phyloP scores from a whole-genome alignment of 176 grass and related monocot species.

The Dactylis glomerata region DNA sequence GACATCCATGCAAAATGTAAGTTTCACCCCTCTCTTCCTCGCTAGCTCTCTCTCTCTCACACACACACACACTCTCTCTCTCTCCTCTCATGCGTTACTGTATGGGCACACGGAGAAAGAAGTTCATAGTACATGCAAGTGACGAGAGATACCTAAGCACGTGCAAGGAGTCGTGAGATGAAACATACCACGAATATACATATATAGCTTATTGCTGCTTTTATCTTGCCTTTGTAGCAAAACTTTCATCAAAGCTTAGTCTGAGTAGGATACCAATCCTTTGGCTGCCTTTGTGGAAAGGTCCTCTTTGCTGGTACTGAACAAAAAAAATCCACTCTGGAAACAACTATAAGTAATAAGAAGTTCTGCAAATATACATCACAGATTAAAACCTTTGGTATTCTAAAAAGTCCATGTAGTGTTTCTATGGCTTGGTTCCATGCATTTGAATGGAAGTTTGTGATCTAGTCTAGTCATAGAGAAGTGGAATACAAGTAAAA shows the following conservation, averaged over 20 bases:
- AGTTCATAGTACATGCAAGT: not conserved
- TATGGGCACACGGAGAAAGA: not conserved
- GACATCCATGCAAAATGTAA: conserved; percentile 59
- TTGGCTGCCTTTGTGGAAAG: conserved; percentile 26
- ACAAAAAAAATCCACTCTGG: not conserved
- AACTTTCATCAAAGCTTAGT: conserved; percentile 22
- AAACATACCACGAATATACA: not conserved
- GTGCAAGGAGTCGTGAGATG: not conserved
- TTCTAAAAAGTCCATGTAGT: not conserved
- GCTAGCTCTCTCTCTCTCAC: conserved; percentile 15
- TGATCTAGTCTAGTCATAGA: not conserved
- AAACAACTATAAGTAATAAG: not conserved
- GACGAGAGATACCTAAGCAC: conserved; percentile 27
- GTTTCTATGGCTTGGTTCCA: not conserved
- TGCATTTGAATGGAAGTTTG: not conserved
- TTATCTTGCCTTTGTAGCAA: conserved; percentile 6
- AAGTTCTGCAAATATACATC: not conserved
- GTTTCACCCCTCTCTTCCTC: conserved; percentile 12
- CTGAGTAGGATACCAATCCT: not conserved
- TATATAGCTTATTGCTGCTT: not conserved
- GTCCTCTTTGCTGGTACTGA: not conserved
- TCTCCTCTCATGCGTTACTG: not conserved
- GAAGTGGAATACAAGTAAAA: not conserved
- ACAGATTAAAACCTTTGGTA: not conserved
- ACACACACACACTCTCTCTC: not conserved